A percentile compares a stretch with the other conserved stretches of the same genome.
Evolutionary conservation across 2,329 filamentous ascomycete species (phyloP).

Genomic region (Tetracladium maxilliforme): DNA sequence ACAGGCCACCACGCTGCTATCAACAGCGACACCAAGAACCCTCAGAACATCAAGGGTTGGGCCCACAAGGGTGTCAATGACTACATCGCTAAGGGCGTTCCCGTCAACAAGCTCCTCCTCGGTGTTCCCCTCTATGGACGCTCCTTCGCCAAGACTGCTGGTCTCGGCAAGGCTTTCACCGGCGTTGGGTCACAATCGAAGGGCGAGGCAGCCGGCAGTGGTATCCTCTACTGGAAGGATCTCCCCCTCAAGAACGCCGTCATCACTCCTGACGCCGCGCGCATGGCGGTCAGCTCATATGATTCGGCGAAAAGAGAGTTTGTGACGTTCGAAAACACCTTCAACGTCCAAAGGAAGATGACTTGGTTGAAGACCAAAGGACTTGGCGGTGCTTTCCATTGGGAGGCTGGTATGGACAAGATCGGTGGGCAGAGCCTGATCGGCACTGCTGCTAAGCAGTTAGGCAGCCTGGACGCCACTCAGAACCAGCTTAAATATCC

Average conservation of each 20-base stretch:
- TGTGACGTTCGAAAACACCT: conserved; percentile 56
- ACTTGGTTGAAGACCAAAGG: conserved; percentile 43
- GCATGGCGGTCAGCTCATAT: conserved; percentile 55
- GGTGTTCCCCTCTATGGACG: conserved; percentile 75
- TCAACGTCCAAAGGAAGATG: conserved; percentile 44
- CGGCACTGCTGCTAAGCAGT: conserved; percentile 22
- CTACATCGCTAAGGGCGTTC: conserved; percentile 50
- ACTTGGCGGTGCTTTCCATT: conserved; percentile 71
- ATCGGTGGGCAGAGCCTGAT: conserved; percentile 46
- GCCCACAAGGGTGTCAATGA: conserved; percentile 48
- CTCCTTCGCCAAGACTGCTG: conserved; percentile 48
- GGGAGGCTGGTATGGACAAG: conserved; percentile 62
- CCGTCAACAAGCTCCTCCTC: conserved; percentile 52
- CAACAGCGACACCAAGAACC: conserved; percentile 36
- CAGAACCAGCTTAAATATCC: conserved; percentile 36
- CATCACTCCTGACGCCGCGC: conserved; percentile 37
- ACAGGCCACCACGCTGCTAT: conserved; percentile 60
- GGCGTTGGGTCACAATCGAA: conserved; percentile 50
- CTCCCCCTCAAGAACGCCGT: conserved; percentile 44
- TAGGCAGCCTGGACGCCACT: conserved; percentile 25
- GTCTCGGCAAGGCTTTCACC: conserved; percentile 46
- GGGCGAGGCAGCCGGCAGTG: conserved; percentile 54
- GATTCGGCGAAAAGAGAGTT: conserved; percentile 41
- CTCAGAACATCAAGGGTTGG: conserved; percentile 52
- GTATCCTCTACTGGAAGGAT: conserved; percentile 66